phyloP scores from a whole-genome alignment of 441 rosid species.

The Biscutella laevigata region DNA sequence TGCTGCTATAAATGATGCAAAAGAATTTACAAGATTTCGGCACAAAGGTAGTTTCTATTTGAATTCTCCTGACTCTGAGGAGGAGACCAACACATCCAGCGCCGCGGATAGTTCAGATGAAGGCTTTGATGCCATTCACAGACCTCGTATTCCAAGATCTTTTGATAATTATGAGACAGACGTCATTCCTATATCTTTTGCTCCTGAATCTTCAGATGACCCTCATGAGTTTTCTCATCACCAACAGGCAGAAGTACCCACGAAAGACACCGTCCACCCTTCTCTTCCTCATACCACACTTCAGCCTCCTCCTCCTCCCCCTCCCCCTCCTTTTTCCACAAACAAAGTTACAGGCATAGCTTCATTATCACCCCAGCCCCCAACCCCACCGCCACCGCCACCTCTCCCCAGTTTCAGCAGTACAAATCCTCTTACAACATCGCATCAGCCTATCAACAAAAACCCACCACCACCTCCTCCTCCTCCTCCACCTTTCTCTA shows the following conservation, averaged over 20 bases:
- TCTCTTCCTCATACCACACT: conserved; percentile 12
- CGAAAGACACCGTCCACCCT: conserved; percentile 22
- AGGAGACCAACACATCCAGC: conserved; percentile 80
- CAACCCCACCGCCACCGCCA: conserved; percentile 23
- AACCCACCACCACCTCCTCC: conserved; percentile 30
- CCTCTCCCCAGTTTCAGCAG: conserved; percentile 23
- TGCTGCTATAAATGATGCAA: conserved; percentile 73
- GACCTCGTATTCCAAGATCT: conserved; percentile 30
- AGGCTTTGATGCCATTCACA: conserved; percentile 50
- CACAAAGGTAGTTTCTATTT: conserved; percentile 51
- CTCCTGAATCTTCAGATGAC: conserved; percentile 32
- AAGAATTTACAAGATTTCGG: conserved; percentile 67
- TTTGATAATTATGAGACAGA: conserved; percentile 34
- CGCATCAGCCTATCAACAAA: conserved; percentile 23
- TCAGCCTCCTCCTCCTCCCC: conserved; percentile 18
- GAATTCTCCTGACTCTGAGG: conserved; percentile 82
- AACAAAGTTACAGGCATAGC: background rate
- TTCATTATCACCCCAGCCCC: conserved; percentile 16
- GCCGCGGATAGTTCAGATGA: conserved; percentile 94
- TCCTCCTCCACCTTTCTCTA: conserved; percentile 26
- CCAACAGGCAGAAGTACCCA: conserved; percentile 25
- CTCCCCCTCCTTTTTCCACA: conserved; percentile 16
- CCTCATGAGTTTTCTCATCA: conserved; percentile 26
- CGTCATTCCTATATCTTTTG: conserved; percentile 27
- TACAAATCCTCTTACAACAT: conserved; percentile 21